These are phyloP conservation scores for Cucumis sativus DNA, from an alignment of 306 rosid species.

Conservation along the genomic window Cucumber_9930_V3 NC_026656.2:5629501-5630000, in stretches of 20 bases:
- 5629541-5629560: neutral
- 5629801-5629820: neutral
- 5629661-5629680: neutral
- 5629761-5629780: neutral
- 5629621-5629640: neutral
- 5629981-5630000: neutral
- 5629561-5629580: neutral
- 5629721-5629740: neutral
- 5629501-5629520: conserved; percentile 8
- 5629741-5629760: neutral
- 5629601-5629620: neutral
- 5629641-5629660: neutral
- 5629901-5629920: neutral
- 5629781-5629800: neutral
- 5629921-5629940: neutral
- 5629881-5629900: neutral
- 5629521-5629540: neutral
- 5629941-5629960: neutral
- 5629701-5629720: neutral
- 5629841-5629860: neutral
- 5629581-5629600: neutral
- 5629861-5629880: neutral
- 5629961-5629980: neutral
- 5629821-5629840: neutral
- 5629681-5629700: neutral